Percentiles rank a stretch among this genome's conserved stretches.
Evolutionary conservation across 208 protist genomes (phyloP).

Genomic region (Trypanosomatidae sp.): DNA sequence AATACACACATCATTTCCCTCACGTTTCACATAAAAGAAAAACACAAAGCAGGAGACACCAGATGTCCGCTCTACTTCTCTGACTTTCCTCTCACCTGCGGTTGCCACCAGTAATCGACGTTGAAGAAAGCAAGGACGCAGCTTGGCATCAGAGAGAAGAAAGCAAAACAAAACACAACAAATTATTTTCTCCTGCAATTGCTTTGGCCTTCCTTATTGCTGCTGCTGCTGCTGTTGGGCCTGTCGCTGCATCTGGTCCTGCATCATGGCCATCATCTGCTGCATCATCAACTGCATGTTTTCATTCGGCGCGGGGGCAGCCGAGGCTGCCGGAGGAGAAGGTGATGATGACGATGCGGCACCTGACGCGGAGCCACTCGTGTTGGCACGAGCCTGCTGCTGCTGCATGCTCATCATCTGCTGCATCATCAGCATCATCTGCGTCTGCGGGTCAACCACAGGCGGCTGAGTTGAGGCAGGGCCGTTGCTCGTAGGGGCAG

Average conservation of each 20-base stretch:
- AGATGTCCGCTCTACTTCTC: no score
- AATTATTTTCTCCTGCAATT: no score
- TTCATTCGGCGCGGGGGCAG: slow-evolving; percentile 17
- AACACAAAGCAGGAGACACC: no score
- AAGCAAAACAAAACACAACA: no score
- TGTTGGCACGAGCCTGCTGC: slow-evolving; percentile 1
- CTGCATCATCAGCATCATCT: slow-evolving; percentile 49
- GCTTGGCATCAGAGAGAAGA: no score
- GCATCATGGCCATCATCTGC: slow-evolving; percentile 43
- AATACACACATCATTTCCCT: no score
- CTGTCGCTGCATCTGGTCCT: slow-evolving; percentile 29
- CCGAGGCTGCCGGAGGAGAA: no score
- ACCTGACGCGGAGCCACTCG: not conserved
- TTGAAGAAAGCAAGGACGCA: no score
- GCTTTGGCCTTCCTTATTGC: not conserved
- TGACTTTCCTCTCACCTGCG: no score
- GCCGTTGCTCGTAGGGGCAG: not conserved
- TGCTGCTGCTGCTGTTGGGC: not conserved
- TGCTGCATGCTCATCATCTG: slow-evolving; percentile 37
- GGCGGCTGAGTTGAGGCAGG: not conserved
- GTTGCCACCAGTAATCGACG: no score
- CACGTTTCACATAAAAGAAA: no score
- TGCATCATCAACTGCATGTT: slow-evolving; percentile 25
- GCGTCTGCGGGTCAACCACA: slow-evolving; percentile 13
- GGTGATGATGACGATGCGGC: not conserved